These are phyloP conservation scores for Gaertneriomyces semiglobifer DNA, from an alignment of 192 early-diverging fungal genomes.

Conservation along the genomic window DNA sequence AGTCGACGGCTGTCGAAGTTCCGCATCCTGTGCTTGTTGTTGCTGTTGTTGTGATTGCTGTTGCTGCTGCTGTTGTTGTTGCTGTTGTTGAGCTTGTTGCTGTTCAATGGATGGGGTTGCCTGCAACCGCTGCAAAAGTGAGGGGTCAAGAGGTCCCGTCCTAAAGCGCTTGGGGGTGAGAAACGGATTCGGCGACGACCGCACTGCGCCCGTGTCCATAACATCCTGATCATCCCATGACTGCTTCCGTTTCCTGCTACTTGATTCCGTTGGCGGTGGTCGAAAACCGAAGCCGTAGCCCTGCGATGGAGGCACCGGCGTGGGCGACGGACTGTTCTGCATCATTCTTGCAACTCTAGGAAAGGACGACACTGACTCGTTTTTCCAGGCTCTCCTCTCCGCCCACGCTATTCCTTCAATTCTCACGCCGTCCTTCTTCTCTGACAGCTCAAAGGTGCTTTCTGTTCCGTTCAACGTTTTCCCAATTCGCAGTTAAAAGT, in stretches of 20 bases:
- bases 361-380: no score
- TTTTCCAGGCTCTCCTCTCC: no score
- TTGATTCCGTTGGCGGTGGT: not conserved
- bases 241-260: conserved; percentile 18
- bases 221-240: conserved; percentile 8
- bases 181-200: not conserved
- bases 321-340: no score
- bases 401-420: no score
- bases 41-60: not conserved
- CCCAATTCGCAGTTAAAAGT: no score
- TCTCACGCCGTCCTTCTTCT: no score
- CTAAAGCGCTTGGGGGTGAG: conserved; percentile 19
- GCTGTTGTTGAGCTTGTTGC: conserved; percentile 3
- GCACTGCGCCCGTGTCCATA: not conserved
- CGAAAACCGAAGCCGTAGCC: conserved; percentile 7
- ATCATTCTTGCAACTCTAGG: no score
- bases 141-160: conserved; percentile 8
- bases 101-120: conserved; percentile 3
- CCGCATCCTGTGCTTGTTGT: not conserved
- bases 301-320: no score
- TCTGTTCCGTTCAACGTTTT: no score
- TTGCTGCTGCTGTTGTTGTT: not conserved
- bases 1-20: not conserved
- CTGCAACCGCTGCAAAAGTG: conserved; percentile 14
- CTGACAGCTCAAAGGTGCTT: no score